Evolutionary conservation across 176 grass and related monocot species (phyloP).

Genomic region (Oryza coarctata): DNA sequence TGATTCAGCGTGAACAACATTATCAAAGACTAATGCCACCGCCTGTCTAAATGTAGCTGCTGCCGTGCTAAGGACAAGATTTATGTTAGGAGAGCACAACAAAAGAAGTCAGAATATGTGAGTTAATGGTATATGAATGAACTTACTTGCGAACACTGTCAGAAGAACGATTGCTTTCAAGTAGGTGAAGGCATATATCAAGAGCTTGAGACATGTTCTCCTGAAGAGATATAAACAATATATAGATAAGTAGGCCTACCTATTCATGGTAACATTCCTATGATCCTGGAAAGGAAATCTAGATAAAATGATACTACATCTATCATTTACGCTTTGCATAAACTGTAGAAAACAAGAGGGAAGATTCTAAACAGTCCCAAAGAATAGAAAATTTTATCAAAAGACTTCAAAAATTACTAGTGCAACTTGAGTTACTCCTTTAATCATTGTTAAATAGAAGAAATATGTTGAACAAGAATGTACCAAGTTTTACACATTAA

Average conservation of each 20-base stretch:
- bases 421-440: conserved; percentile 2
- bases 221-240: conserved; percentile 55
- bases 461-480: conserved; percentile 8
- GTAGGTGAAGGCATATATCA: conserved; percentile 86
- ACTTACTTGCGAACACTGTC: conserved; percentile 95
- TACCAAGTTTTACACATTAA: conserved; percentile 21
- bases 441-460: background rate
- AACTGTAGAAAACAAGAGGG: background rate
- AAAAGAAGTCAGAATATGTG: conserved; percentile 14
- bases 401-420: conserved; percentile 8
- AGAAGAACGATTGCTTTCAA: conserved; percentile 87
- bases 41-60: conserved; percentile 99
- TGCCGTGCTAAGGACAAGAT: conserved; percentile 74
- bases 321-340: background rate
- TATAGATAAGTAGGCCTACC: conserved; percentile 16
- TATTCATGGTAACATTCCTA: conserved; percentile 15
- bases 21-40: conserved; percentile 91
- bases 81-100: conserved; percentile 39
- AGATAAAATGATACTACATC: conserved; percentile 11
- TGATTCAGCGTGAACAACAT: conserved; percentile 71
- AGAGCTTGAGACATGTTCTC: conserved; percentile 91
- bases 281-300: background rate
- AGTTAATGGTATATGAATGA: conserved; percentile 3
- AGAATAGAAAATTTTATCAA: background rate
- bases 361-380: conserved; percentile 19